Conservation (phyloP, 2,329 filamentous ascomycete species). For the Cladosporium halotolerans region DNA sequence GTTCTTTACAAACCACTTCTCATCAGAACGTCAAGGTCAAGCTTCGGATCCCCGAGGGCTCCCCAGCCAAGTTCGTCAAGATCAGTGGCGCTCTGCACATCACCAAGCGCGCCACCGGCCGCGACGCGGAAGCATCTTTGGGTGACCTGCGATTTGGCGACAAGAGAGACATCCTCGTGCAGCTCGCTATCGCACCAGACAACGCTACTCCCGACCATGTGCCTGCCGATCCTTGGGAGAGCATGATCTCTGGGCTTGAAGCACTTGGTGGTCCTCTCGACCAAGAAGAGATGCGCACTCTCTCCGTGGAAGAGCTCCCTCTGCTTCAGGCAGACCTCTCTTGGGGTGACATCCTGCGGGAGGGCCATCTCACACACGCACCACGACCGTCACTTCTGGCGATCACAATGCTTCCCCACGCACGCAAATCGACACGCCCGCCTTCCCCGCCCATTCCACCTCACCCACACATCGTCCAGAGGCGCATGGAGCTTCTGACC, state of each 20-base stretch:
- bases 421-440: constrained; percentile 33
- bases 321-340: constrained; percentile 90
- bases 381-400: constrained; percentile 85
- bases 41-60: constrained; percentile 88
- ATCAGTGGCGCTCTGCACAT: constrained; percentile 95
- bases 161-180: constrained; percentile 88
- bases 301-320: constrained; percentile 90
- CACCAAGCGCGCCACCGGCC: constrained; percentile 89
- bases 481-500: constrained; percentile 93
- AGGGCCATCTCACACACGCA: constrained; percentile 78
- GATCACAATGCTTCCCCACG: constrained; percentile 80
- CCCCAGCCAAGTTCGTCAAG: constrained; percentile 96
- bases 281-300: constrained; percentile 71
- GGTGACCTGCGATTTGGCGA: constrained; percentile 93
- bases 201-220: constrained; percentile 73
- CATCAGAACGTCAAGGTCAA: constrained; percentile 98
- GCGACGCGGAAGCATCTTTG: constrained; percentile 85
- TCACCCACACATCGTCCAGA: constrained; percentile 89
- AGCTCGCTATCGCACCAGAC: constrained; percentile 86
- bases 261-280: constrained; percentile 84
- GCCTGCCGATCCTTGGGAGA: constrained; percentile 94
- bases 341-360: constrained; percentile 88
- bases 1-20: constrained; percentile 86
- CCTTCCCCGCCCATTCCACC: constrained; percentile 79
- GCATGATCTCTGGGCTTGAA: constrained; percentile 89